phyloP scores from a whole-genome alignment of 768 basidiomycete genomes.

The Pulveroboletus sp. region DNA sequence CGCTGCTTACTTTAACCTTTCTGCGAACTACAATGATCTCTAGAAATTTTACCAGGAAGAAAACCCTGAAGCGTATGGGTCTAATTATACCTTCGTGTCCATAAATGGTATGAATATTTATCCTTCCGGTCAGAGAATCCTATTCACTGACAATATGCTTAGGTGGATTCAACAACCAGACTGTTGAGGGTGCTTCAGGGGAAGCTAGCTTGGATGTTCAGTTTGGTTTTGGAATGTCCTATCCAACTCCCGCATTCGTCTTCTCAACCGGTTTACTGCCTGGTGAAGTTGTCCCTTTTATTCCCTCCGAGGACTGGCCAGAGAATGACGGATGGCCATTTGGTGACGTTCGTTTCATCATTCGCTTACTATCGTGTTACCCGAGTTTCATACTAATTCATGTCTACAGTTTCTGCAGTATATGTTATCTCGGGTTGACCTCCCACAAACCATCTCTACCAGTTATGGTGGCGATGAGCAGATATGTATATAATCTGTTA shows the following conservation, averaged over 20 bases:
- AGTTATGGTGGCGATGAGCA: too few relatives aligned
- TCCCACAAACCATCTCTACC: too few relatives aligned
- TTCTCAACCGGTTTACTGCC: too few relatives aligned
- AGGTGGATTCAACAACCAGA: too few relatives aligned
- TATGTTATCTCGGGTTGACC: conserved; percentile 45
- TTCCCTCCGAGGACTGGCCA: conserved; percentile 54
- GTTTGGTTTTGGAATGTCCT: conserved; percentile 62
- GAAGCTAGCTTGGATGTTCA: conserved; percentile 73
- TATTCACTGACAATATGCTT: too few relatives aligned
- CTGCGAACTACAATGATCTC: conserved; percentile 51
- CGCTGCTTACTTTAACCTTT: too few relatives aligned
- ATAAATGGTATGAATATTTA: conserved; percentile 46
- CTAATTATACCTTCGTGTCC: conserved; percentile 51
- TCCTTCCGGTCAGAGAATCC: too few relatives aligned
- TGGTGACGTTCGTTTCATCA: conserved; percentile 30
- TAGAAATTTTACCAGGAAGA: conserved; percentile 49
- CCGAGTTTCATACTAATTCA: background rate
- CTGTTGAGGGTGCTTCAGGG: conserved; percentile 44
- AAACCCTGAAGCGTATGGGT: conserved; percentile 45
- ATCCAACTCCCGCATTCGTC: too few relatives aligned
- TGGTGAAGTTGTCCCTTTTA: too few relatives aligned
- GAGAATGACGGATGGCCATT: conserved; percentile 52
- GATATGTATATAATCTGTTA: too few relatives aligned
- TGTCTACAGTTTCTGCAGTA: conserved; percentile 58
- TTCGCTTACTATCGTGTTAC: background rate